Percentiles rank a stretch among this genome's conserved stretches.
Conservation (phyloP, 164 flowering plant species). For the Vitis amurensis region DNA sequence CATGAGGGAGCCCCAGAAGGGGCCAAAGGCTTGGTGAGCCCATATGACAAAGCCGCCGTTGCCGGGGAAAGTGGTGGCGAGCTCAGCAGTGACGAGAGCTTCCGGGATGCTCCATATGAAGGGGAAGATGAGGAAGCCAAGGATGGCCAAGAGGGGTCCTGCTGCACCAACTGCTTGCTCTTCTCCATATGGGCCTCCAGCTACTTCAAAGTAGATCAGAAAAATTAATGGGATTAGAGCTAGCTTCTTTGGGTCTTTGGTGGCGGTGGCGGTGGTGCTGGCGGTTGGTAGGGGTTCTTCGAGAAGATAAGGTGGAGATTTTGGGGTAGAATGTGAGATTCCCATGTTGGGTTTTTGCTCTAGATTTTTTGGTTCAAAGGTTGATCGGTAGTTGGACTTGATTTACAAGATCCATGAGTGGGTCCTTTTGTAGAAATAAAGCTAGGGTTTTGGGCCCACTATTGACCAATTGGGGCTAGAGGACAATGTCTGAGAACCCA, state of each 20-base stretch:
- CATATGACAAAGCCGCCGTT: slow-evolving; percentile 86
- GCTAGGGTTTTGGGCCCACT: too few species aligned
- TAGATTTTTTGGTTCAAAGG: too few species aligned
- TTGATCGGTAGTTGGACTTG: too few species aligned
- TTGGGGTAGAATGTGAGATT: not conserved
- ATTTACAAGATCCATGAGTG: too few species aligned
- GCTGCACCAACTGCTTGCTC: slow-evolving; percentile 74
- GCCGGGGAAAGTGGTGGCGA: slow-evolving; percentile 78
- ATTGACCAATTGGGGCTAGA: too few species aligned
- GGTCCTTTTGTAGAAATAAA: too few species aligned
- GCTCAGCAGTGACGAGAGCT: slow-evolving; percentile 79
- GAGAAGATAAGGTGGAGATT: not conserved
- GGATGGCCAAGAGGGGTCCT: slow-evolving; percentile 68
- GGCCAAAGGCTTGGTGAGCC: slow-evolving; percentile 77
- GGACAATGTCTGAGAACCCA: too few species aligned
- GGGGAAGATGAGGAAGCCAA: slow-evolving; percentile 80
- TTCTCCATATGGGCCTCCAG: slow-evolving; percentile 85
- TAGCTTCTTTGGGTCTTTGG: slow-evolving; percentile 21
- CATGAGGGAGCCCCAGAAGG: slow-evolving; percentile 82
- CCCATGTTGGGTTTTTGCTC: not conserved
- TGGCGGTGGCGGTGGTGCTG: not conserved
- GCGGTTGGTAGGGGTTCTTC: not conserved
- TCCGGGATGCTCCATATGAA: slow-evolving; percentile 82
- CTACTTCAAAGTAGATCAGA: slow-evolving; percentile 50
- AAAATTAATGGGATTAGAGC: slow-evolving; percentile 33